Base-by-base conservation (phyloP, 2,329 filamentous ascomycete species). In the Xylariaceae sp. region DNA sequence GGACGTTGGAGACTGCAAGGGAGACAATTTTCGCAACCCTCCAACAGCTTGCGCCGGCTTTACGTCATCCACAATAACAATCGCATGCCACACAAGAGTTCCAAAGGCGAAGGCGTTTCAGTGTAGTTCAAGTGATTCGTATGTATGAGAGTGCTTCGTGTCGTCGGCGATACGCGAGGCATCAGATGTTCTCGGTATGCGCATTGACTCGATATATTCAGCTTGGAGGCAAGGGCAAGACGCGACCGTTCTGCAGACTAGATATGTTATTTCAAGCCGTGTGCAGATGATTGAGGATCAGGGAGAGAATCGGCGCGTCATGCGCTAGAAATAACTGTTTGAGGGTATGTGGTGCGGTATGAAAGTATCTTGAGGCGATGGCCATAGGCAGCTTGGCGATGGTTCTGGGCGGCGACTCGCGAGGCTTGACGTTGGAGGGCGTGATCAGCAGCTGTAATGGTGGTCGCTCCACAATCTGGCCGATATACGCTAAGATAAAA, bases 1-100 rank as follows among this genome's bases (percentile, higher is more conserved):
- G 33, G 45, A 41, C 23, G 28, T 24, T 23, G 40, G 43, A 45
- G 21, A 43, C 39, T 44, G 45, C 14, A 43, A 19, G 51, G 44
- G 24, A 23, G 33, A 14, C 31, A 31, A 56, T 56, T 59, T 58
- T 53, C 58, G 58, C 57, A 46, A 53, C 34, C 53, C 61, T 63
- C 59, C 58, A 51, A 54, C 40, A 64, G 53, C 60, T 53, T 58
- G 58, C 60, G 56, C 56, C 54, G 41, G 59, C 46, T 59, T 62
- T 49, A 56, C 62, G 53, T 53, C 56, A 64, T 60, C 50, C 60
- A 69, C 64, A 59, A 62, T 59, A 55, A 28, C 44, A 57, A 36
- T 62, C 26, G 44, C 49, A 54, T 53, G 43, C 43, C 53, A 50
- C 54, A 37, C 12, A 40, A 17, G 9, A 19, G 17, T 50, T 5